phyloP scores from a whole-genome alignment of 371 early-diverging fungal species.

The Rhizopus sp. region DNA sequence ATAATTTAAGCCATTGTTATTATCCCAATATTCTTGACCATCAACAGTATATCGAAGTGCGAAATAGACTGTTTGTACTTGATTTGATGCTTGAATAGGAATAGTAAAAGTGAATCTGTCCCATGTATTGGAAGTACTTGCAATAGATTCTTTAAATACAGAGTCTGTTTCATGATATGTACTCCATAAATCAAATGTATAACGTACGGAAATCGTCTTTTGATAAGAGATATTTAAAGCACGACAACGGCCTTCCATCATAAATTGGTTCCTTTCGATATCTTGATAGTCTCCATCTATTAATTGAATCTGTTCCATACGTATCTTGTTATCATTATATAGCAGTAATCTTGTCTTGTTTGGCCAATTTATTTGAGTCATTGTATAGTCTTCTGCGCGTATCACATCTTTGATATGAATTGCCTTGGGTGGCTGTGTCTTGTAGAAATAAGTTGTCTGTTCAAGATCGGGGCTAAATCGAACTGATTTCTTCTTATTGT shows the following conservation, averaged over 20 bases:
- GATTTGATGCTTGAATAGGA: constrained; percentile 39
- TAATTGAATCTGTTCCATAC: constrained; percentile 38
- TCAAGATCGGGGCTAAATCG: constrained; percentile 23
- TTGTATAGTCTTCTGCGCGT: constrained; percentile 13
- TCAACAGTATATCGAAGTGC: constrained; percentile 54
- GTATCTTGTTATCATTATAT: constrained; percentile 22
- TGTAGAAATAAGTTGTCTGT: constrained; percentile 26
- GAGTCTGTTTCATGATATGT: constrained; percentile 61
- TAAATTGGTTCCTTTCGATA: constrained; percentile 21
- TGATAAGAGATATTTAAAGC: constrained; percentile 79
- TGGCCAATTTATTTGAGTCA: constrained; percentile 23
- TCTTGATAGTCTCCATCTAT: constrained; percentile 31
- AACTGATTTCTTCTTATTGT: constrained; percentile 27
- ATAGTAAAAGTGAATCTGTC: constrained; percentile 39
- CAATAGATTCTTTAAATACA: constrained; percentile 52
- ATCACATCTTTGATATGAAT: constrained; percentile 42
- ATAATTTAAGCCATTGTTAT: constrained; percentile 75
- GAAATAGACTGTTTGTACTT: constrained; percentile 31
- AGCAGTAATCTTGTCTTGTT: constrained; percentile 5
- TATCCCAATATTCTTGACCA: constrained; percentile 80
- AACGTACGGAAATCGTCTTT: constrained; percentile 71
- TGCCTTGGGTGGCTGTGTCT: constrained; percentile 42
- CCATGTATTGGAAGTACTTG: constrained; percentile 37
- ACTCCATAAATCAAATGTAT: constrained; percentile 74
- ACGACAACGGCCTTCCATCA: constrained; percentile 60